Evolutionary conservation across 768 basidiomycete species (phyloP), one percentile per base, ranked within the genome.

Genomic region (Termitomyces eurrhizus): DNA sequence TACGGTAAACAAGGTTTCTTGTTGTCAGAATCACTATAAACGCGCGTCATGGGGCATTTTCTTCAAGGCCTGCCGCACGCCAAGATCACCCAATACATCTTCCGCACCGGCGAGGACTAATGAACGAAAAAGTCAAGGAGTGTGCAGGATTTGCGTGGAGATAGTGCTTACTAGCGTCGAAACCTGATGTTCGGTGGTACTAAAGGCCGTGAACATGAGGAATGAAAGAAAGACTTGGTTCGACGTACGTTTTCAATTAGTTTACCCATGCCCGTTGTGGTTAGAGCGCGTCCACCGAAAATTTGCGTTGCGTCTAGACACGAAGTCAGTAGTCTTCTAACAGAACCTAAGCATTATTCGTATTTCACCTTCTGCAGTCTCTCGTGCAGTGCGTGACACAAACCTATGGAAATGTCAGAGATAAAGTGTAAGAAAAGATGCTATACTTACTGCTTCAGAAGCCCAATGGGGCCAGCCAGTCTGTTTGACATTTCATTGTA

Each of bases 211-310:
- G 35, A 56, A 29, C 44, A 35, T 41, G 49, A 52, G 37, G 14
- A 55, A 35, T 24, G 42, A 55, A 48, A 50, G 58, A 63, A 26
- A 44, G n/a, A 18, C 29, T 26, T 32, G 26, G 0, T 39, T 24
- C 1, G 24, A 76, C 85, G 52, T 68, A 90, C 90, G 63, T 90
- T 92, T 72, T 94, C 93, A 60, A 93, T 82, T 48, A 87, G 72
- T 73, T 84, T 88, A 62, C 93, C 93, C 91, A 94, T 92, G 8
- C 94, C 93, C 5, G 91, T 87, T 48, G 82, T 78, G 0, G 95
- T 97, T 65, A 98, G 78, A 29, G 88, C 92, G 21, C 95, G 84
- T 18, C 95, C 95, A 56, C 94, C 95, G 60, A 95, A 96, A 39
- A 96, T 83, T 72, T 91, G 88, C 1, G 88, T 86, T 6, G 92